Conservation (phyloP, 73 alveolate genomes). For the Tetrahymena borealis region DNA sequence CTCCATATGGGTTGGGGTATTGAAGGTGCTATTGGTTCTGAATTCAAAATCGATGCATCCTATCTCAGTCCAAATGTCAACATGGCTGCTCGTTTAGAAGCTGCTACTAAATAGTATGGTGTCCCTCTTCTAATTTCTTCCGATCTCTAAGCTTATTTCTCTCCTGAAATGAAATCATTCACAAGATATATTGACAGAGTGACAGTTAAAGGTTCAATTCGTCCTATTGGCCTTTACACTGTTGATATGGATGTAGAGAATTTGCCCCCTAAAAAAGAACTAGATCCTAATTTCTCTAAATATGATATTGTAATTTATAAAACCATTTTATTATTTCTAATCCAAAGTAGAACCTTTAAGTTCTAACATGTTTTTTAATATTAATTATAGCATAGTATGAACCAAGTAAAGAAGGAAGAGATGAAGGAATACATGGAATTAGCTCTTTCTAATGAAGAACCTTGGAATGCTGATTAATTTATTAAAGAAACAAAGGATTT, state of each 20-base stretch:
- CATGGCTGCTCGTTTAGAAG: conserved; percentile 83
- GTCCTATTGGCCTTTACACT: conserved; percentile 58
- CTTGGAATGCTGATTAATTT: conserved; percentile 18
- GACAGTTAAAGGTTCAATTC: conserved; percentile 65
- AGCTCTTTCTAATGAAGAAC: neutral
- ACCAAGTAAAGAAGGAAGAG: conserved; percentile 41
- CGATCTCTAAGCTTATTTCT: conserved; percentile 44
- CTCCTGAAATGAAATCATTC: conserved; percentile 35
- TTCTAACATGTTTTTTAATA: too few species aligned
- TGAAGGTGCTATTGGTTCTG: conserved; percentile 95
- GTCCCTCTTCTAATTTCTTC: conserved; percentile 74
- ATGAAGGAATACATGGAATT: neutral
- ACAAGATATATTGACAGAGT: conserved; percentile 77
- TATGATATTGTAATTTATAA: neutral
- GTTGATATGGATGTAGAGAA: conserved; percentile 56
- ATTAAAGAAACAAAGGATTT: conserved; percentile 31
- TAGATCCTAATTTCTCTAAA: neutral
- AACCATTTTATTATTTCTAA: too few species aligned
- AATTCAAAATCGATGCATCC: conserved; percentile 84
- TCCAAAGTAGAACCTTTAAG: too few species aligned
- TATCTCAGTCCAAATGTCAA: conserved; percentile 87
- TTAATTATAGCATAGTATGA: neutral
- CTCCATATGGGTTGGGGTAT: conserved; percentile 97
- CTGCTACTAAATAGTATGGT: conserved; percentile 82
- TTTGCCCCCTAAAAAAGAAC: conserved; percentile 39